Conservation (phyloP, 2,329 filamentous ascomycete genomes). For the Catunica adiposa region DNA sequence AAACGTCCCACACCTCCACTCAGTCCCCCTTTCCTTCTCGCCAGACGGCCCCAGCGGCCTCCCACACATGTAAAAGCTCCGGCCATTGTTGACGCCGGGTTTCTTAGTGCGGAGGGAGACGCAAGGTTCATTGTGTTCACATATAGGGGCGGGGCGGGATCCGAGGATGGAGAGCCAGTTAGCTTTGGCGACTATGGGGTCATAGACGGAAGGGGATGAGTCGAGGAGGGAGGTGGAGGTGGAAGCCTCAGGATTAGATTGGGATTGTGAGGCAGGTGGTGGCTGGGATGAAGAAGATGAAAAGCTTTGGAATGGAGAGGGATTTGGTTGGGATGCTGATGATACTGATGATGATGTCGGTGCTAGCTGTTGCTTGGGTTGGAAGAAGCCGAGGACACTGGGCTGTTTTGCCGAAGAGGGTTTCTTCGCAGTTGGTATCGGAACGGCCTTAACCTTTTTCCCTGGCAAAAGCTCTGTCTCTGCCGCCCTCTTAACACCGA, state of each 20-base stretch:
- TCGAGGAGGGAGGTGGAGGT: constrained; percentile 11
- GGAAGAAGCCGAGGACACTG: constrained; percentile 55
- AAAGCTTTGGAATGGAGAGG: not conserved
- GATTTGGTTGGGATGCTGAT: constrained; percentile 43
- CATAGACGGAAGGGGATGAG: constrained; percentile 32
- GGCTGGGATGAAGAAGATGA: no score
- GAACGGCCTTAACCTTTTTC: constrained; percentile 6
- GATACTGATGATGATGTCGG: not conserved
- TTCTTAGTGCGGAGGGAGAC: constrained; percentile 76
- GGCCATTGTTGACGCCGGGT: constrained; percentile 61
- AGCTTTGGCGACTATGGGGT: constrained; percentile 58
- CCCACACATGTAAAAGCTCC: constrained; percentile 47
- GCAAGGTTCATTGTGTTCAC: constrained; percentile 80
- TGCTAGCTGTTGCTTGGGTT: constrained; percentile 33
- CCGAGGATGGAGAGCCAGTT: constrained; percentile 71
- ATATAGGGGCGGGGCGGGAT: constrained; percentile 43
- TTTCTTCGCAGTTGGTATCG: constrained; percentile 18
- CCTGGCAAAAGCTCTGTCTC: constrained; percentile 18
- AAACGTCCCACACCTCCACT: constrained; percentile 81
- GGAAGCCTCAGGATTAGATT: no score
- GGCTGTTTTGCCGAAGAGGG: constrained; percentile 36
- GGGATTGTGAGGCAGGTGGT: no score
- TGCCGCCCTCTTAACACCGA: constrained; percentile 5
- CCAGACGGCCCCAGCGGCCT: constrained; percentile 73
- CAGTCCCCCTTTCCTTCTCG: constrained; percentile 63